Evolutionary conservation across 345 rosid species (phyloP).

Genomic region (Alliaria petiolata): DNA sequence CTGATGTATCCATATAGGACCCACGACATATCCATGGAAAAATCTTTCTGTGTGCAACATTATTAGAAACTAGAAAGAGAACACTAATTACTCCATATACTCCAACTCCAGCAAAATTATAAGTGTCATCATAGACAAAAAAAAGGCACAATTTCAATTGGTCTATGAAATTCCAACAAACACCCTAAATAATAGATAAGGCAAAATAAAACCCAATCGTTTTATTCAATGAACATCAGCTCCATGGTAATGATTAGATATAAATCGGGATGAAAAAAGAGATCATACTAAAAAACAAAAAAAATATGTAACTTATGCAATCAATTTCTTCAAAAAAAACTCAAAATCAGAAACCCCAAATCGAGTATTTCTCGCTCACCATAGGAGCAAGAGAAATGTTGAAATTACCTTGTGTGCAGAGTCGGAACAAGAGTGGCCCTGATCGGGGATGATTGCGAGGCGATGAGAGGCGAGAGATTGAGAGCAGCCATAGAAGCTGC

Average conservation of each 20-base stretch:
- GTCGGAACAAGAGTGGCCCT: conserved; percentile 14
- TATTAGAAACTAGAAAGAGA: conserved; percentile 9
- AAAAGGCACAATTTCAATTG: not conserved
- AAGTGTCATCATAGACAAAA: not conserved
- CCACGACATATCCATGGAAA: not conserved
- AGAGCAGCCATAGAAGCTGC: conserved; percentile 31
- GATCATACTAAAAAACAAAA: not conserved
- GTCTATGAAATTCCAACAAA: not conserved
- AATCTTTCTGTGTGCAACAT: not conserved
- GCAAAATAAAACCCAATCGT: conserved; percentile 4
- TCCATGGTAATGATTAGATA: not conserved
- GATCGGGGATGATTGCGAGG: conserved; percentile 2
- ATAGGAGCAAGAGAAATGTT: not conserved
- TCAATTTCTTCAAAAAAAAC: not conserved
- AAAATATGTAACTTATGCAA: not conserved
- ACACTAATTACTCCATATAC: not conserved
- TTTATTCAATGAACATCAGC: not conserved
- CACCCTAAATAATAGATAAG: not conserved
- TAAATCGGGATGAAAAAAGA: too few relatives aligned
- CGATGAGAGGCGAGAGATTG: conserved; percentile 32
- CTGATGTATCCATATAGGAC: not conserved
- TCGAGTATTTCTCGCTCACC: not conserved
- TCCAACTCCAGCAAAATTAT: not conserved
- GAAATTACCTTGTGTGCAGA: conserved; percentile 38
- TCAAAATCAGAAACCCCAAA: not conserved